These are phyloP conservation scores for Kluyveromyces siamensis DNA, from an alignment of 805 yeast species.

Conservation along the genomic window DNA sequence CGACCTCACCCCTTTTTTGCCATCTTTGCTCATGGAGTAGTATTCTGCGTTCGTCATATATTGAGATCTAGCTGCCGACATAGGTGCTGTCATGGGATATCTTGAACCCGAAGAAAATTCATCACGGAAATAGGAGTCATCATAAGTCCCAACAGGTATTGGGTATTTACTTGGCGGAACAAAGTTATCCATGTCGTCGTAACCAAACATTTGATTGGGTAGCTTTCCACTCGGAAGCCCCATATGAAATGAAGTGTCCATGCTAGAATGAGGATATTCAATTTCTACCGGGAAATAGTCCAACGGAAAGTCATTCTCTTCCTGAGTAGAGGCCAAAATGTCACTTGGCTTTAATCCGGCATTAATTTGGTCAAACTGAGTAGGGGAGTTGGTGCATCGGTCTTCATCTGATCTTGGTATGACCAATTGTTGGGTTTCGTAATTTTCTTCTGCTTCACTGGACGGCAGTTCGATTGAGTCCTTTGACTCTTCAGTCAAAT, in stretches of 20 bases:
- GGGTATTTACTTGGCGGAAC: constrained; percentile 5
- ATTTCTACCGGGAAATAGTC: constrained; percentile 49
- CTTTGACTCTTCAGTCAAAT: not conserved
- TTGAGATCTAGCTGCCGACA: constrained; percentile 14
- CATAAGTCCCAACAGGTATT: constrained; percentile 7
- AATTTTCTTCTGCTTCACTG: constrained; percentile 1
- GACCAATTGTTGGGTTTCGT: constrained; percentile 13
- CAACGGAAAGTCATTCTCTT: constrained; percentile 62
- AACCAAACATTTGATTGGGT: constrained; percentile 2
- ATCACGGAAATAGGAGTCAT: constrained; percentile 6
- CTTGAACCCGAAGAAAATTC: constrained; percentile 1
- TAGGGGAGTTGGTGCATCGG: not conserved
- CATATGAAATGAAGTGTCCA: constrained; percentile 1
- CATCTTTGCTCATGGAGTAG: constrained; percentile 6
- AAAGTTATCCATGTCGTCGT: constrained; percentile 6
- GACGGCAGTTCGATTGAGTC: not conserved
- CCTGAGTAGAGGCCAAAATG: constrained; percentile 8
- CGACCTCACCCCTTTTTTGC: not conserved
- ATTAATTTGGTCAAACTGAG: not conserved
- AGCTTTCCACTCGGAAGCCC: not conserved
- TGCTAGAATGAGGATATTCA: constrained; percentile 23
- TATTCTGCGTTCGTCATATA: constrained; percentile 19
- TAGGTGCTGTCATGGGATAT: constrained; percentile 10
- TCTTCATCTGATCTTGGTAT: constrained; percentile 10
- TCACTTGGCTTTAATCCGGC: constrained; percentile 2